A percentile compares a stretch with the other conserved stretches of the same genome.
phyloP scores from a whole-genome alignment of 345 rosid genomes.

The Turritis glabra region DNA sequence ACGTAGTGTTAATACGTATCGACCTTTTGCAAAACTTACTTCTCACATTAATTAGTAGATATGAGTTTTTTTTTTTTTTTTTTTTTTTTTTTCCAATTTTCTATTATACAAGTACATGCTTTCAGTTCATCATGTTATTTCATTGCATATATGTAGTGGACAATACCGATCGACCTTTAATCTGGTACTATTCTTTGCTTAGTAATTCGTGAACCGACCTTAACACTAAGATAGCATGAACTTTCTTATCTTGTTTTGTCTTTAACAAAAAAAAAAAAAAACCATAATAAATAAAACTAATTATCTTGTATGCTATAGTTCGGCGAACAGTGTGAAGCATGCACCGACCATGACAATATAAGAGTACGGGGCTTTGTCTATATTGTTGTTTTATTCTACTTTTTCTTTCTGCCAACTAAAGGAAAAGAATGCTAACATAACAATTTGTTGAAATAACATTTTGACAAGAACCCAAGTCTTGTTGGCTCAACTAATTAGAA shows the following conservation, averaged over 20 bases:
- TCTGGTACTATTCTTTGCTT: background rate
- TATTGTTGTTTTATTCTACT: background rate
- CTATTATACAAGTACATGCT: background rate
- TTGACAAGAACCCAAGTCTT: background rate
- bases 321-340: conserved; percentile 19
- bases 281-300: no score
- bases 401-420: no score
- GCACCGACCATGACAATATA: conserved; percentile 26
- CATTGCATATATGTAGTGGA: background rate
- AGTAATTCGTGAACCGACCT: conserved; percentile 24
- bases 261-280: no score
- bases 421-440: no score
- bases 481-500: background rate
- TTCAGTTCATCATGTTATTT: background rate
- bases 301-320: conserved; percentile 13
- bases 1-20: background rate
- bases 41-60: no score
- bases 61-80: background rate
- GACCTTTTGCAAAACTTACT: background rate
- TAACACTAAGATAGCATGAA: background rate
- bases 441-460: background rate
- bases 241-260: no score
- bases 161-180: background rate
- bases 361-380: background rate
- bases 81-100: background rate